A percentile compares a stretch with the other conserved stretches of the same genome.
These are phyloP conservation scores for Populus davidiana DNA, from an alignment of 345 rosid genomes.

Conservation along the genomic window DNA sequence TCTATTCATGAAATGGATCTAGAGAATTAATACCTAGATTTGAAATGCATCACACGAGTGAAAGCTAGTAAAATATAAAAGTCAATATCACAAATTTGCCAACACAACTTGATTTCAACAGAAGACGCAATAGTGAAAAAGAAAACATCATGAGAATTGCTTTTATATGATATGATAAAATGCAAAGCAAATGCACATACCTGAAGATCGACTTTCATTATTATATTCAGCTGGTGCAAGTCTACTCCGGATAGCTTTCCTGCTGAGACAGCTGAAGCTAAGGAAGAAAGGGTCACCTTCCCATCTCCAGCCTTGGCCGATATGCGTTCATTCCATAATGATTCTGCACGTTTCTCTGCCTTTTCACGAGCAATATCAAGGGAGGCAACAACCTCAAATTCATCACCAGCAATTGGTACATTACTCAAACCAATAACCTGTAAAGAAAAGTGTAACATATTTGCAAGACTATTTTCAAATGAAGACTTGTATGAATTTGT, in stretches of 20 bases:
- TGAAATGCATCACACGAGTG: background rate
- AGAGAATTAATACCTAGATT: background rate
- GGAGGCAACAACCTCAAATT: conserved; percentile 75
- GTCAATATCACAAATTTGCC: background rate
- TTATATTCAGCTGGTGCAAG: conserved; percentile 89
- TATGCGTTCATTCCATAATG: conserved; percentile 73
- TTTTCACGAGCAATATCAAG: conserved; percentile 85
- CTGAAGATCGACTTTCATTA: conserved; percentile 95
- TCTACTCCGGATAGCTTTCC: conserved; percentile 84
- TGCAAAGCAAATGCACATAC: conserved; percentile 33
- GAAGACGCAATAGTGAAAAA: conserved; percentile 2
- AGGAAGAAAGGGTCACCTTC: conserved; percentile 88
- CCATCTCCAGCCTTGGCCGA: conserved; percentile 96
- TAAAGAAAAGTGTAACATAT: conserved; percentile 14
- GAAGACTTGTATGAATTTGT: background rate
- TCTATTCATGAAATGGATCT: background rate
- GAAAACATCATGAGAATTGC: background rate
- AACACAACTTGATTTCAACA: background rate
- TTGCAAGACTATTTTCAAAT: conserved; percentile 8
- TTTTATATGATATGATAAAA: background rate
- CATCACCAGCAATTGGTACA: conserved; percentile 92
- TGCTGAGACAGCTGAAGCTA: conserved; percentile 84
- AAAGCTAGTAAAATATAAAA: background rate
- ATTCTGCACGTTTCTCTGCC: conserved; percentile 70
- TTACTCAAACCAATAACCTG: conserved; percentile 88